phyloP scores from a whole-genome alignment of 441 rosid species.

The Adansonia madagascariensis region DNA sequence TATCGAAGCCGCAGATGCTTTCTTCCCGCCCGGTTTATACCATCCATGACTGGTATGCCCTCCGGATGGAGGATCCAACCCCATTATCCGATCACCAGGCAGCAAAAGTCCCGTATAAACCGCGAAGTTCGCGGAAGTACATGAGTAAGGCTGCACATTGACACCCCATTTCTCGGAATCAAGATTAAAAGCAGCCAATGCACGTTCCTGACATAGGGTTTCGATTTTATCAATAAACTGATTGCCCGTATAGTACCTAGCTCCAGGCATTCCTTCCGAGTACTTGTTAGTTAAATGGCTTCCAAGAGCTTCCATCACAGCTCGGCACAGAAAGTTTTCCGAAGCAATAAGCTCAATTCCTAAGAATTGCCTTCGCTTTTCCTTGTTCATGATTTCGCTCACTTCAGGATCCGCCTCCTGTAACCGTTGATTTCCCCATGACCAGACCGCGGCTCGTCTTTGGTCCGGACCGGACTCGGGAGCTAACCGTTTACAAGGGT shows the following conservation, averaged over 20 bases:
- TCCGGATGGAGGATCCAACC: conserved; percentile 92
- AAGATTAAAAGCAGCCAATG: conserved; percentile 73
- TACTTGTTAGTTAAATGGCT: conserved; percentile 90
- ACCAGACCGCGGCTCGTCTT: conserved; percentile 61
- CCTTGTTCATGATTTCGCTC: conserved; percentile 78
- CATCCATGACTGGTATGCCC: conserved; percentile 93
- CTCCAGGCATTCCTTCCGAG: conserved; percentile 89
- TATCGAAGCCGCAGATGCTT: conserved; percentile 81
- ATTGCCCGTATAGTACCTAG: conserved; percentile 79
- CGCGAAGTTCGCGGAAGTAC: conserved; percentile 90
- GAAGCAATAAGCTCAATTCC: conserved; percentile 92
- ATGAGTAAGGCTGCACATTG: conserved; percentile 91
- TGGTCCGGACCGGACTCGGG: conserved; percentile 49
- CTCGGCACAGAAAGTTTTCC: conserved; percentile 84
- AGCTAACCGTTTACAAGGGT: conserved; percentile 43
- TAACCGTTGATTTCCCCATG: conserved; percentile 83
- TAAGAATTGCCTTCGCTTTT: conserved; percentile 71
- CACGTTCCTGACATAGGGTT: conserved; percentile 69
- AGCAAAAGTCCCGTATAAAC: conserved; percentile 78
- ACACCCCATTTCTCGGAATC: conserved; percentile 88
- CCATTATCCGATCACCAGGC: conserved; percentile 95
- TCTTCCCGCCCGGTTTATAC: conserved; percentile 81
- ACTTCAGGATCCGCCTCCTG: conserved; percentile 74
- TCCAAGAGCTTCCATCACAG: conserved; percentile 91
- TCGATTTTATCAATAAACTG: conserved; percentile 84